Conservation (phyloP, 2,329 filamentous ascomycete species). For the Diaporthe ilicicola region DNA sequence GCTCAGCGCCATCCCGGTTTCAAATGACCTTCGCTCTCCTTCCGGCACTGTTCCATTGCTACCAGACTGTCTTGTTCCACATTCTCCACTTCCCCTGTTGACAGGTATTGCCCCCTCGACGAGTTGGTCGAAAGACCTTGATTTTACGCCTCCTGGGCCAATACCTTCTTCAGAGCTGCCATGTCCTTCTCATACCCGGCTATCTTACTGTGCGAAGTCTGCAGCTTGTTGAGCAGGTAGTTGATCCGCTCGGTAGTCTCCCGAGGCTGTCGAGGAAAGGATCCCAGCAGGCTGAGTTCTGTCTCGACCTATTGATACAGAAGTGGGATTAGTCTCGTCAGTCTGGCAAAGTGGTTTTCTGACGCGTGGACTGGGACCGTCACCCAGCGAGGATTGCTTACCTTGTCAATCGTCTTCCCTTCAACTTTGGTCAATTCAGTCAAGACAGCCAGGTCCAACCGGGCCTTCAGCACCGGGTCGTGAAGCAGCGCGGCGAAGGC, state of each 20-base stretch:
- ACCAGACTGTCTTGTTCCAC: not conserved
- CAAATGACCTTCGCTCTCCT: not conserved
- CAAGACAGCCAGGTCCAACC: constrained; percentile 77
- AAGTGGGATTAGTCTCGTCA: not conserved
- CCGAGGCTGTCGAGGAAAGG: constrained; percentile 73
- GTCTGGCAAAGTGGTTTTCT: not conserved
- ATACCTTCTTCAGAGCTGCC: constrained; percentile 73
- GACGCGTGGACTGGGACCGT: not conserved
- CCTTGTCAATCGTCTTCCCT: constrained; percentile 75
- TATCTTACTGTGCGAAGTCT: constrained; percentile 78
- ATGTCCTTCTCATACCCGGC: constrained; percentile 78
- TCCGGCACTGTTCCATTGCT: not conserved
- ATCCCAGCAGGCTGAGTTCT: constrained; percentile 77
- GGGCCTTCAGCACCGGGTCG: constrained; percentile 77
- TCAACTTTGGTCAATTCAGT: constrained; percentile 76
- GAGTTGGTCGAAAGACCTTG: too few relatives aligned
- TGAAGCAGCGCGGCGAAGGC: constrained; percentile 78
- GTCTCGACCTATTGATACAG: constrained; percentile 64
- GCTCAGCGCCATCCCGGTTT: not conserved
- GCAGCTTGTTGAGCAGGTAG: constrained; percentile 79
- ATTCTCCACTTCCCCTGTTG: not conserved
- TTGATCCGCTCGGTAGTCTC: constrained; percentile 72
- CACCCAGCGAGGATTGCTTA: not conserved
- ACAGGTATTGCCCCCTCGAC: not conserved
- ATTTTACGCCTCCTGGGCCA: constrained; percentile 50